Conservation (phyloP, 148 eudicot species). For the Tetragonia tetragonoides region DNA sequence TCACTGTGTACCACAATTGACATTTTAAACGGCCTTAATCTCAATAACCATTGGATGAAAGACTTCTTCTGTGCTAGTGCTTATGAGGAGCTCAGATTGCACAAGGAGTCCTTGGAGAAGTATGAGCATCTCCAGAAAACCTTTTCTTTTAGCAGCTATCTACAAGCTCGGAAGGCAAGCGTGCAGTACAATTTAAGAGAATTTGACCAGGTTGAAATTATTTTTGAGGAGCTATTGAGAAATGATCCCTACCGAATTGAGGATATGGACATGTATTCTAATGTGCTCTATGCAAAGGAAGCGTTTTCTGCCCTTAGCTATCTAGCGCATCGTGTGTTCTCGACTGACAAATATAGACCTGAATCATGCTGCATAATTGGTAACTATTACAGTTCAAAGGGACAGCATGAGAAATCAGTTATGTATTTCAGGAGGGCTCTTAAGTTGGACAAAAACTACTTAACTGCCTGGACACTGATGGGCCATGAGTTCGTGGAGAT, state of each 20-base stretch:
- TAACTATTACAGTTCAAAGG: conserved; percentile 94
- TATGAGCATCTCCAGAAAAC: conserved; percentile 72
- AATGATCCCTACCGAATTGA: conserved; percentile 90
- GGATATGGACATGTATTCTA: conserved; percentile 99
- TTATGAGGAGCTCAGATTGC: conserved; percentile 89
- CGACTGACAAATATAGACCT: conserved; percentile 92
- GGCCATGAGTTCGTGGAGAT: conserved; percentile 96
- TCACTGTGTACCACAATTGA: conserved; percentile 74
- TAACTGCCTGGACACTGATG: conserved; percentile 98
- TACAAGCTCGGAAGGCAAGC: conserved; percentile 87
- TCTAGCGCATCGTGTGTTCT: conserved; percentile 80
- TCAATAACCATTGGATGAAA: conserved; percentile 92
- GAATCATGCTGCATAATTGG: conserved; percentile 97
- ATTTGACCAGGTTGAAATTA: conserved; percentile 84
- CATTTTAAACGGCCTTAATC: conserved; percentile 65
- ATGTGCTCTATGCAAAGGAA: conserved; percentile 93
- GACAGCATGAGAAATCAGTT: conserved; percentile 91
- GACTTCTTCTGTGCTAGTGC: conserved; percentile 87
- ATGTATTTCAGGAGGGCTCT: conserved; percentile 88
- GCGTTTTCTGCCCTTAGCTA: conserved; percentile 85
- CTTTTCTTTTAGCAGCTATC: conserved; percentile 72
- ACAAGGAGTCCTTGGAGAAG: conserved; percentile 68
- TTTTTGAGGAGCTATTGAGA: conserved; percentile 84
- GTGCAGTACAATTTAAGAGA: conserved; percentile 82
- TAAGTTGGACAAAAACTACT: conserved; percentile 78